Percentiles rank a stretch among this genome's conserved stretches.
Evolutionary conservation across 768 basidiomycete genomes (phyloP).

Genomic region (Leccinum sublutescens): DNA sequence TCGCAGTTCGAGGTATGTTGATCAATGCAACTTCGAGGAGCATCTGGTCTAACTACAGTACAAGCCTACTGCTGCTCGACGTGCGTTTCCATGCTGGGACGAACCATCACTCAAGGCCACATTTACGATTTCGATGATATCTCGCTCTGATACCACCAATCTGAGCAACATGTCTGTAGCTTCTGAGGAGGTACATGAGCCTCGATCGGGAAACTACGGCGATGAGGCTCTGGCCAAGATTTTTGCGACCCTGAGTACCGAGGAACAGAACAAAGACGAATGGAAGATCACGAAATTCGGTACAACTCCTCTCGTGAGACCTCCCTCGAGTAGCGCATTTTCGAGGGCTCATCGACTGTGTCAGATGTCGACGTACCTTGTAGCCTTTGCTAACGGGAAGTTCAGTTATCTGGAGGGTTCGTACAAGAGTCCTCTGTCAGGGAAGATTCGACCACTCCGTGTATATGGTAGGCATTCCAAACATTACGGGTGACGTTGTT

Average conservation of each 20-base stretch:
- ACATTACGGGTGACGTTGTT: neutral
- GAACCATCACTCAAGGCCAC: constrained; percentile 90
- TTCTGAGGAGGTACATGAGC: constrained; percentile 52
- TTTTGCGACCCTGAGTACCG: constrained; percentile 39
- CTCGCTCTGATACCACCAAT: constrained; percentile 70
- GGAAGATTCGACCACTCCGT: constrained; percentile 76
- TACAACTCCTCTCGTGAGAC: constrained; percentile 64
- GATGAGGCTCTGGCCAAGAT: constrained; percentile 40
- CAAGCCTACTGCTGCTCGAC: constrained; percentile 82
- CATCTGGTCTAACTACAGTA: constrained; percentile 1
- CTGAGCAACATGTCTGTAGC: constrained; percentile 84
- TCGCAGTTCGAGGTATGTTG: constrained; percentile 81
- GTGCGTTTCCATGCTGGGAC: constrained; percentile 89
- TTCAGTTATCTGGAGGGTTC: constrained; percentile 74
- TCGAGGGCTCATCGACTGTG: neutral
- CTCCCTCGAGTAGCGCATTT: neutral
- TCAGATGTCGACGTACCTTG: constrained; percentile 83
- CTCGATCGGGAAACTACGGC: constrained; percentile 29
- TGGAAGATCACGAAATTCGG: constrained; percentile 87
- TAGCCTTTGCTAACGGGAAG: constrained; percentile 81
- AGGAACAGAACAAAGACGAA: constrained; percentile 34
- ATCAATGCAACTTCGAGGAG: neutral
- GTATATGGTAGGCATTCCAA: constrained; percentile 63
- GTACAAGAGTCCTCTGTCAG: constrained; percentile 77
- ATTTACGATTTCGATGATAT: constrained; percentile 73